A percentile compares a stretch with the other conserved stretches of the same genome.
phyloP scores from a whole-genome alignment of 352 stramenopile genomes.

The Phytophthora cryptogea region DNA sequence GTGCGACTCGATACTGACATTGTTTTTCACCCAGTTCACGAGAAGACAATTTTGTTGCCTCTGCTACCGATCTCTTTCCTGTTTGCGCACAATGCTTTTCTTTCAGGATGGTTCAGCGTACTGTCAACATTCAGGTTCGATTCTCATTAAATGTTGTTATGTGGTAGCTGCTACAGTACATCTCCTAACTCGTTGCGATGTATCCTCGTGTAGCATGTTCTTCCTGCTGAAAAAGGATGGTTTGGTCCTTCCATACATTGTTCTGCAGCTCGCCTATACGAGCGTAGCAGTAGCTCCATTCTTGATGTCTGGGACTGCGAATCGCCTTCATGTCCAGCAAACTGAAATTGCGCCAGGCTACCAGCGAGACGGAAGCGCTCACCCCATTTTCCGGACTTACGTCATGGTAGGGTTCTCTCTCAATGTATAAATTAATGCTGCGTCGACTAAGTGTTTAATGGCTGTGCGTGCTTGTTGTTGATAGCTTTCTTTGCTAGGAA shows the following conservation, averaged over 20 bases:
- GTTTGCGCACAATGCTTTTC: slow-evolving; percentile 54
- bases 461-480: slow-evolving; percentile 2
- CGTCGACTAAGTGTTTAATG: slow-evolving; percentile 6
- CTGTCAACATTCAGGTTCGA: slow-evolving; percentile 84
- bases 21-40: slow-evolving; percentile 81
- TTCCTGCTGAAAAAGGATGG: slow-evolving; percentile 87
- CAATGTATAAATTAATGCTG: background rate
- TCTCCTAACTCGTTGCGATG: background rate
- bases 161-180: background rate
- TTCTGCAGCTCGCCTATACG: slow-evolving; percentile 58
- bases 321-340: slow-evolving; percentile 31
- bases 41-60: slow-evolving; percentile 96
- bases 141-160: background rate
- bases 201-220: slow-evolving; percentile 64
- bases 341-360: slow-evolving; percentile 40
- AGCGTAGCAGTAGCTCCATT: slow-evolving; percentile 53
- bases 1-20: slow-evolving; percentile 6
- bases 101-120: slow-evolving; percentile 79
- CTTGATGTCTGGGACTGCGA: slow-evolving; percentile 29
- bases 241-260: slow-evolving; percentile 70
- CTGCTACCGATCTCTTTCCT: slow-evolving; percentile 92
- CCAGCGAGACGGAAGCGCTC: slow-evolving; percentile 38
- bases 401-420: slow-evolving; percentile 46
- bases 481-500: slow-evolving; percentile 64
- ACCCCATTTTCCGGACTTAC: slow-evolving; percentile 42